Evolutionary conservation across 164 flowering plant genomes (phyloP), one percentile per base, ranked within the genome.

Genomic region (Tinospora cordifolia): DNA sequence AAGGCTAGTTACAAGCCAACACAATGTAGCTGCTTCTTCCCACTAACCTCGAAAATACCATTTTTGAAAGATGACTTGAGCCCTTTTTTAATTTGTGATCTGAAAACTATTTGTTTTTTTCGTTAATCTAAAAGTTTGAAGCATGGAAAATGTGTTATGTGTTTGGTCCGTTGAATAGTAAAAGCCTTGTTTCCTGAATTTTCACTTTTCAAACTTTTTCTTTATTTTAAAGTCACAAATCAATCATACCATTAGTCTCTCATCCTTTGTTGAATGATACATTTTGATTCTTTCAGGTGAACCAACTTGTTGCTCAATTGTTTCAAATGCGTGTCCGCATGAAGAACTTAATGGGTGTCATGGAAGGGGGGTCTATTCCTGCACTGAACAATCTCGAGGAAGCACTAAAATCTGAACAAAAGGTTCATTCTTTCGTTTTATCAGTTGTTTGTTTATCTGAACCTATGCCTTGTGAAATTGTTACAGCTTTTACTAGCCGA

Each of bases 261-360:
- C 2, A 47, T 8, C 14, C 54, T 19, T 47, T 47, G 0, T 47
- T 47, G 54, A 47, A 47, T 54, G 60, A 19, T 19, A 26, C 40
- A 27, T 38, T 39, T 63, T 30, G 25, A 69, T 27, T 64, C 8
- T 17, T 58, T 71, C 76, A 94, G 98, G 98, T 94, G 76, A 91
- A 85, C 82, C 95, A 89, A 84, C 86, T 94, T 63, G 95, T 94
- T 65, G 91, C 97, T 17, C 98, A 94, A 76, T 81, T 94, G 58
- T 94, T 94, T 79, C 96, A 94, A 86, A 94, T 92, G 97, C 93
- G 99, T 13, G 92, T 83, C 62, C 90, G 89, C 1, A 94, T 94
- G 99, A 94, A 94, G 84, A 94, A 94, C 67, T 75, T 94, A 66
- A 84, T 94, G 88, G 99, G 97, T 49, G 85, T 81, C 34, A 89